Evolutionary conservation across 495 filamentous ascomycete species (phyloP), one percentile per base, ranked within the genome.

Genomic region (Aspergillus campestris): DNA sequence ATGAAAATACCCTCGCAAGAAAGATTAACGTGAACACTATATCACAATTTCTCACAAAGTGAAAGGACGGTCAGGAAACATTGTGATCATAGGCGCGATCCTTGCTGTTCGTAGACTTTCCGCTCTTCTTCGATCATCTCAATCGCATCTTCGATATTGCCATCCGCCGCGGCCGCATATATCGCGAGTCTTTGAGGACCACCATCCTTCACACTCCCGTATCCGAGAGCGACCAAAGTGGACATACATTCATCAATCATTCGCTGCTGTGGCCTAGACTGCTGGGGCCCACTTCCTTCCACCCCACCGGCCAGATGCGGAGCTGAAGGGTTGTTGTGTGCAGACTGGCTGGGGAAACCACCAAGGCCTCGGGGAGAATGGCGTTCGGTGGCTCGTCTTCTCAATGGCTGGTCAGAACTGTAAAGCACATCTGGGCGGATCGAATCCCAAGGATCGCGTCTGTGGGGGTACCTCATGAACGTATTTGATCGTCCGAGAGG

Each of bases 91-190:
- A 24, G 4, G 18, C 18, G 18, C 7, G 42, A 47, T 39, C 45
- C 36, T 12, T 56, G 57, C 28, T 67, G 52, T 28, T 62, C 64
- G 58, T 75, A 79, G 2, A 60, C 71, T 51, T 64, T 64, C 32
- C 67, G 65, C 49, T 79, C 76, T 33, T 79, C 75, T 40, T 78
- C 73, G 56, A 79, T 74, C 64, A 79, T 72, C 31, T 77, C 76
- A 52, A 79, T 71, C 11, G 76, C 76, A 49, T 72, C 67, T 8
- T 48, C 40, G 15, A 79, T 50, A 15, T 57, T 66, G 13, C 72
- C 72, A 12, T 71, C 65, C 8, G 67, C 65, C 35, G 74, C 72
- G 28, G 72, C 70, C 0, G 76, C 74, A 60, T 75, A 79, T 7
- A 79, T 60, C 15, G 58, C 61, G 51, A 79, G 58, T 34, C 76